Evolutionary conservation across 2,329 filamentous ascomycete genomes (phyloP), one percentile per base, ranked within the genome.

Genomic region (Albophoma yamanashiensis): DNA sequence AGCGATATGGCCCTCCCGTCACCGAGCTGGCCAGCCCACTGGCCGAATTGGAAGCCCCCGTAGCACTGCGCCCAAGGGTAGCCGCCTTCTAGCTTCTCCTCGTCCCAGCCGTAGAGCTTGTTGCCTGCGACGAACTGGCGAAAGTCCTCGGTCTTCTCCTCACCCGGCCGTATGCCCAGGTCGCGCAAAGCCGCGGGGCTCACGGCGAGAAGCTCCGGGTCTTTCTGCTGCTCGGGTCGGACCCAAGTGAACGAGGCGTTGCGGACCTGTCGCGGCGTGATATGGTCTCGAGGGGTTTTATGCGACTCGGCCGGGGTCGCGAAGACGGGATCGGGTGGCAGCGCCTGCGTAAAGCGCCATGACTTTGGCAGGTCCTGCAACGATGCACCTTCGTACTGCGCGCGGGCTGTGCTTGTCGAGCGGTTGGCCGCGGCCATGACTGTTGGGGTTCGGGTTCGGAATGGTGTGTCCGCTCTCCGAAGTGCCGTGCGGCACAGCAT

Each of bases 41-140:
- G 86, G 7, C 94, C 94, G 70, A 87, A 86, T 69, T 86, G 81
- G 69, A 82, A 85, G 60, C 93, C 93, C 60, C 94, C 94, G 72
- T 99, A 99, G 76, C 94, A 97, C 75, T 99, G 94, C 39, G 94
- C 92, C 94, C 94, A 99, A 0, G 94, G 93, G 71, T 99, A 99
- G 52, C 94, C 86, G 25, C 89, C 88, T 61, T 85, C 77, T 31
- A 76, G 71, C 64, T 79, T 80, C 61, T 85, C 81, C 61, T 88
- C 83, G 64, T 91, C 83, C 84, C 89, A 89, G 57, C 92, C 93
- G 60, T 89, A 84, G 17, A 97, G 82, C 69, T 85, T 87, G 71
- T 94, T 96, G 3, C 94, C 94, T 0, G 89, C 85, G 8, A 95
- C 89, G 0, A 91, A 80, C 62, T 89, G 80, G 63, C 83, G 82